A percentile compares a stretch with the other conserved stretches of the same genome.
These are phyloP conservation scores for Daldinia bambusicola DNA, from an alignment of 495 filamentous ascomycete species.

Conservation along the genomic window DNA sequence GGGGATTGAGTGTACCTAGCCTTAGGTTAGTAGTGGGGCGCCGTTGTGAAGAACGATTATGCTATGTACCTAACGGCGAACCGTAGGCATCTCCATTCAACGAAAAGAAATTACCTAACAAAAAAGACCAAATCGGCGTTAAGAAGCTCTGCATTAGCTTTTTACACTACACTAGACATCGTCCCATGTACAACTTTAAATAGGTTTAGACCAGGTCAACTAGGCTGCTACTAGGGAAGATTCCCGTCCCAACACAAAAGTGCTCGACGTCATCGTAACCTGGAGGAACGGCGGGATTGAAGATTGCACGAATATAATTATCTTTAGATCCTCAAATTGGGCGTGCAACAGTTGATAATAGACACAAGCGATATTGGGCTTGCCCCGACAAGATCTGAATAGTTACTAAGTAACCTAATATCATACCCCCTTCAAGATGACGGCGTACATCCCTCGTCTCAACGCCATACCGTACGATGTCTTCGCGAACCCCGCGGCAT, in stretches of 20 bases:
- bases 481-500: constrained; percentile 72
- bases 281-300: not conserved
- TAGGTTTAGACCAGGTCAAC: not conserved
- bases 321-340: not conserved
- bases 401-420: not conserved
- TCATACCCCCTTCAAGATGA: constrained; percentile 61
- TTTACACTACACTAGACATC: constrained; percentile 1
- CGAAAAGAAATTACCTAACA: too few relatives aligned
- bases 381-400: too few relatives aligned
- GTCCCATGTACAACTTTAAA: not conserved
- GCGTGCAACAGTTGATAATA: not conserved
- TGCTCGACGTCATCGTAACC: not conserved
- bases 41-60: not conserved
- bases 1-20: not conserved
- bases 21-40: not conserved
- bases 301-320: not conserved
- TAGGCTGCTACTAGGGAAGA: not conserved
- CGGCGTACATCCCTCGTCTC: constrained; percentile 69
- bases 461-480: constrained; percentile 68
- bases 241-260: not conserved
- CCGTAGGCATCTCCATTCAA: not conserved
- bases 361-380: not conserved
- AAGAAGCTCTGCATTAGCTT: constrained; percentile 1
- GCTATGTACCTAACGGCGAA: not conserved
- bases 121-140: not conserved